Percentiles rank a stretch among this genome's conserved stretches.
Evolutionary conservation across 306 rosid species (phyloP).

Genomic region (Boehmeria nivea): DNA sequence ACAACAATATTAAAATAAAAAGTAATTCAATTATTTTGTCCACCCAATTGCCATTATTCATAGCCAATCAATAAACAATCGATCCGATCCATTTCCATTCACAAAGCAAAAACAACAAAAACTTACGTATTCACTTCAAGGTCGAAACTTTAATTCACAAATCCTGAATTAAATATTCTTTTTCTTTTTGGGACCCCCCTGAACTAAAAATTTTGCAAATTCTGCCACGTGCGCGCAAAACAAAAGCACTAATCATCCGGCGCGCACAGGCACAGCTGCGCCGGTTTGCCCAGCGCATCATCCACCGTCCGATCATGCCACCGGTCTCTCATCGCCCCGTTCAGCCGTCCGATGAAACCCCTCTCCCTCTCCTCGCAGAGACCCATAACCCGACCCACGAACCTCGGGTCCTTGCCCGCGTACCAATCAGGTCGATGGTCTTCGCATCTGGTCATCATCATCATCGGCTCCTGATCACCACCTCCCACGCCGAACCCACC

Average conservation of each 20-base stretch:
- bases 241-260: not conserved
- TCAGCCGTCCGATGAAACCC: slow-evolving; percentile 74
- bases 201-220: too few species aligned
- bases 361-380: slow-evolving; percentile 26
- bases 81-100: too few species aligned
- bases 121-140: too few species aligned
- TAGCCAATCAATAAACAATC: not conserved
- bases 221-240: too few species aligned
- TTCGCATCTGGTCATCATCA: slow-evolving; percentile 8
- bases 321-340: slow-evolving; percentile 40
- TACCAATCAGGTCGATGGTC: slow-evolving; percentile 18
- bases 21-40: not conserved
- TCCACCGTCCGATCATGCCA: slow-evolving; percentile 48
- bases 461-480: not conserved
- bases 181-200: too few species aligned
- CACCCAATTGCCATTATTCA: not conserved
- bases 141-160: too few species aligned
- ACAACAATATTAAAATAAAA: not conserved
- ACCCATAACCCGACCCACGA: slow-evolving; percentile 34
- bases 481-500: slow-evolving; percentile 27
- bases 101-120: too few species aligned
- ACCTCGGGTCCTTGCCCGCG: slow-evolving; percentile 39
- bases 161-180: too few species aligned
- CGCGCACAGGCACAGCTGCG: slow-evolving; percentile 28
- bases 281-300: slow-evolving; percentile 36